phyloP scores from a whole-genome alignment of 768 basidiomycete genomes.

The Lactarius sanguifluus region DNA sequence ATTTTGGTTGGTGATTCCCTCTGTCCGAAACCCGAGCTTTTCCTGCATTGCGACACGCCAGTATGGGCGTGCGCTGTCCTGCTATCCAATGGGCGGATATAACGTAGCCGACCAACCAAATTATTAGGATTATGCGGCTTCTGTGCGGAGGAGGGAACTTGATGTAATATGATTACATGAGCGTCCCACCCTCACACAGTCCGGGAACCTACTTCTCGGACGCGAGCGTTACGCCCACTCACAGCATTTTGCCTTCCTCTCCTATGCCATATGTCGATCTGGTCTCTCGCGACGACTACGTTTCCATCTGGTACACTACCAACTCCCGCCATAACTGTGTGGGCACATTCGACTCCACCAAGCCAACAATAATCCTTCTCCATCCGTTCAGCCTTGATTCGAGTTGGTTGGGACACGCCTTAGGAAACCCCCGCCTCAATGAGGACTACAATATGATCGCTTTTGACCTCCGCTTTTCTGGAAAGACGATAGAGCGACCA shows the following conservation, averaged over 20 bases:
- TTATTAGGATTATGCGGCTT: slow-evolving; percentile 12
- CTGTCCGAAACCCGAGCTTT: not conserved
- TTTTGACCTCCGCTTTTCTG: slow-evolving; percentile 67
- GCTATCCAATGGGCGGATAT: not conserved
- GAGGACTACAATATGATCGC: slow-evolving; percentile 67
- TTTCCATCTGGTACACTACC: slow-evolving; percentile 70
- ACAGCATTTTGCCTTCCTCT: not conserved
- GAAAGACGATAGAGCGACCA: slow-evolving; percentile 54
- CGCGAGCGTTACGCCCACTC: slow-evolving; percentile 3
- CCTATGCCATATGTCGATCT: slow-evolving; percentile 71
- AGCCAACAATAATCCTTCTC: slow-evolving; percentile 65
- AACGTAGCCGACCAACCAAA: slow-evolving; percentile 1
- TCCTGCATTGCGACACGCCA: not conserved
- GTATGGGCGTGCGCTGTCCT: not conserved
- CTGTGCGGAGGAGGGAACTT: not conserved
- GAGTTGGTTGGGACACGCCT: slow-evolving; percentile 63
- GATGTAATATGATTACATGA: slow-evolving; percentile 18
- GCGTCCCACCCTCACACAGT: not conserved
- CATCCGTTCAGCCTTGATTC: slow-evolving; percentile 70
- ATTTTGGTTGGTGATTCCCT: not conserved
- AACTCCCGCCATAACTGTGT: slow-evolving; percentile 61
- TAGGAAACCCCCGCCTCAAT: slow-evolving; percentile 63
- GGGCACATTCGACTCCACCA: slow-evolving; percentile 61
- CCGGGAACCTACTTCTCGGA: slow-evolving; percentile 6
- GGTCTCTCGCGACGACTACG: slow-evolving; percentile 60